Evolutionary conservation across 2,329 filamentous ascomycete species (phyloP), one percentile per base, ranked within the genome.

Genomic region (Dryadomyces quercus-mongolicae): DNA sequence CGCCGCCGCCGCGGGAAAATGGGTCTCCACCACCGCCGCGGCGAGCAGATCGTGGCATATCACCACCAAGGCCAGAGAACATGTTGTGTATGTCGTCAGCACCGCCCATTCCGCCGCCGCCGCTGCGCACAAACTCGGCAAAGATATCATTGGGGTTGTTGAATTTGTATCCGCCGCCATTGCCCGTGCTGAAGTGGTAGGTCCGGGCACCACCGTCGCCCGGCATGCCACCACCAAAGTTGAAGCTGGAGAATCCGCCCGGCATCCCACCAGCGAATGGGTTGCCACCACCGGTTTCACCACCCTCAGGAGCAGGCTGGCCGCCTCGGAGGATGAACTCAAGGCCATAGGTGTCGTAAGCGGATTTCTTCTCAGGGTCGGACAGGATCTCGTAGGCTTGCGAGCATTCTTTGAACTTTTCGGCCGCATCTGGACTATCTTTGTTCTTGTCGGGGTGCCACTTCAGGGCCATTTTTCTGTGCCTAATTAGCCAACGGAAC

Each of bases 391-490:
- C 93, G 74, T 96, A 98, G 55, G 93, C 93, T 73, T 97, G 91
- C 1, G 90, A 95, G 60, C 90, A 87, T 69, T 97, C 93, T 73
- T 98, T 98, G 78, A 98, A 98, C 71, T 92, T 96, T 68, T 97
- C 93, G 57, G 82, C 76, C 9, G 92, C 88, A 52, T 82, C 73
- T 34, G 90, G 83, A 63, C 92, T 90, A 71, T 95, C 85, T 70
- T 91, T 91, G 77, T 97, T 98, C 78, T 97, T 98, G 76, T 98
- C 93, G 7, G 93, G 93, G 66, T 98, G 93, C 72, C 83, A 91
- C 73, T 91, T 94, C 67, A 97, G 72, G 54, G 92, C 92, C 54
- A 84, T 80, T 77, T 95, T 95, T 59, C 86, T 89, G 67, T 13
- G 2, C 4, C 16, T 9, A 22, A 53, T 55, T 55, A 55, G 53